Base-by-base conservation (phyloP, 768 basidiomycete genomes). In the Tylopilus intermedius region DNA sequence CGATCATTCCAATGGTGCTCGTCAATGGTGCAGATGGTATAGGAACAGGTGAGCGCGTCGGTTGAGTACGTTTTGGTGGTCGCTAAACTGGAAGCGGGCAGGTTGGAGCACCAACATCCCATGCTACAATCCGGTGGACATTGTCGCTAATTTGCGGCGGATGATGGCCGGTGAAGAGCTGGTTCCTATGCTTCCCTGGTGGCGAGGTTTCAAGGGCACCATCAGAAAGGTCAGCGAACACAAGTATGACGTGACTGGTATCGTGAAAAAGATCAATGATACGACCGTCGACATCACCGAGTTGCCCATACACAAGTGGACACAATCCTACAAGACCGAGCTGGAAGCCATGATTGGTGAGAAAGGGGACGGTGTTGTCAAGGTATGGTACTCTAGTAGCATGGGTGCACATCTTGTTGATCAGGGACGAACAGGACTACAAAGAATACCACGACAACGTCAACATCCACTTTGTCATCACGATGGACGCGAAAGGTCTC, bases 11-110 rank as follows among this genome's bases (percentile, higher is more conserved):
- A 0, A 76, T 94, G 68, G 78, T 97, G 0, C 77, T 99, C 47
- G 70, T 98, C 65, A 98, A 99, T 61, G 96, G 96, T 8, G 85
- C 90, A 9, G 94, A 97, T 58, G 96, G 96, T 73, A 98, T 99
- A 61, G 96, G 96, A 42, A 99, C 96, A 51, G 93, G 90, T 87
- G 53, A 64, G 79, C 61, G 13, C 6, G 32, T n/a, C 8, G 43
- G 39, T 11, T 45, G n/a, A 11, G 21, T 22, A 13, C 26, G 49
- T 3, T 42, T 39, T 53, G 8, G 44, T 26, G 5, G 50, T 41
- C 35, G 21, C 43, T 62, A 11, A 30, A 52, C 24, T 9, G 18
- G 2, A 18, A 50, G 9, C 35, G 38, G 29, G 22, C 54, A 92
- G 93, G 95, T 58, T 99, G 96, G 95, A 94, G 92, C 65, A 97